phyloP scores from a whole-genome alignment of 1,284 basidiomycete species.

The Ceratorhiza oryzae-sativae region DNA sequence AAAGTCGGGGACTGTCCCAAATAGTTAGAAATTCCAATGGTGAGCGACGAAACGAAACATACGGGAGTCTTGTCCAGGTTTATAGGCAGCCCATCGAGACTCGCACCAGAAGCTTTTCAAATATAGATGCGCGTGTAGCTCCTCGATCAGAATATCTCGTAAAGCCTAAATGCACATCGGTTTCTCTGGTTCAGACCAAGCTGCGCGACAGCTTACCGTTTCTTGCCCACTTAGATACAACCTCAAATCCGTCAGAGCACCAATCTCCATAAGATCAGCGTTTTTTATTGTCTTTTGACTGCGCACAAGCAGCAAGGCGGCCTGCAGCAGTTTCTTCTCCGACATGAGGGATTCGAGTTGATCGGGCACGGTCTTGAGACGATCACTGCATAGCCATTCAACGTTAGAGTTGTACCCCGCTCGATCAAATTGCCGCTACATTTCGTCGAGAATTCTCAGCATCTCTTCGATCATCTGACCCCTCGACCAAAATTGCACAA shows the following conservation, averaged over 20 bases:
- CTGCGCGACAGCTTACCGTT: slow-evolving; percentile 73
- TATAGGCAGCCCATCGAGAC: slow-evolving; percentile 86
- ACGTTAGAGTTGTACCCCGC: too few relatives aligned
- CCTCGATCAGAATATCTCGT: slow-evolving; percentile 92
- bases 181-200: too few relatives aligned
- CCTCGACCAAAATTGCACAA: slow-evolving; percentile 84
- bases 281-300: slow-evolving; percentile 92
- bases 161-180: too few relatives aligned
- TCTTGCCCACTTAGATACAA: slow-evolving; percentile 89
- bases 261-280: slow-evolving; percentile 92
- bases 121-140: slow-evolving; percentile 97
- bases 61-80: slow-evolving; percentile 80
- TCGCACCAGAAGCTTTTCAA: slow-evolving; percentile 98
- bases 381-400: slow-evolving; percentile 71
- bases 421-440: too few relatives aligned
- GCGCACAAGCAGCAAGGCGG: slow-evolving; percentile 85
- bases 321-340: slow-evolving; percentile 92
- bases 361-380: slow-evolving; percentile 91
- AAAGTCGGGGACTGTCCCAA: slow-evolving; percentile 63
- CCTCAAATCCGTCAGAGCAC: slow-evolving; percentile 88
- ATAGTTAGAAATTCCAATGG: too few relatives aligned
- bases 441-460: slow-evolving; percentile 87
- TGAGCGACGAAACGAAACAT: slow-evolving; percentile 49
- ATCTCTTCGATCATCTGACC: slow-evolving; percentile 89
- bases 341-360: slow-evolving; percentile 92